Evolutionary conservation across 352 stramenopile species (phyloP).

Genomic region (Sclerospora graminicola): DNA sequence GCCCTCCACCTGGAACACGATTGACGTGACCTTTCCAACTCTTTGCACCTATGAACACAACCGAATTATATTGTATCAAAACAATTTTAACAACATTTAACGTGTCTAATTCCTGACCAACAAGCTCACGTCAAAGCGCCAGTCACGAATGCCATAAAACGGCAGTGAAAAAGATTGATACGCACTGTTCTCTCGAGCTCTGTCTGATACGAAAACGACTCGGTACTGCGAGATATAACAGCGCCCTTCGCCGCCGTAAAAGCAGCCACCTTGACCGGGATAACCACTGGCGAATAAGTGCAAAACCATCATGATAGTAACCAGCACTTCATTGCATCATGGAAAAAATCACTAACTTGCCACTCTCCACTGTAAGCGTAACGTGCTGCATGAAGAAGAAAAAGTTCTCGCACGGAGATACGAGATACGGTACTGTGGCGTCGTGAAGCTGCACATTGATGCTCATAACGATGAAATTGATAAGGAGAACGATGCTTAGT

Average conservation of each 20-base stretch:
- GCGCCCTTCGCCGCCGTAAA: conserved; percentile 54
- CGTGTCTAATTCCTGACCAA: conserved; percentile 26
- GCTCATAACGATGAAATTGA: conserved; percentile 34
- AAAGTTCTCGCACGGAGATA: conserved; percentile 72
- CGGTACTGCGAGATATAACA: conserved; percentile 78
- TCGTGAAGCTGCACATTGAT: conserved; percentile 68
- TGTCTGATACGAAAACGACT: conserved; percentile 52
- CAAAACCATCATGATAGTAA: neutral
- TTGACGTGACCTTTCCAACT: conserved; percentile 62
- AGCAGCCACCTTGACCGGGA: conserved; percentile 70
- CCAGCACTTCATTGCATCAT: neutral
- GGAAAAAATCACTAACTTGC: conserved; percentile 36
- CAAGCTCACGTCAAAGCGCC: conserved; percentile 46
- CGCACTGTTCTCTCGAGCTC: conserved; percentile 15
- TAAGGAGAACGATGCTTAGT: too few species aligned
- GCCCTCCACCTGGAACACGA: conserved; percentile 49
- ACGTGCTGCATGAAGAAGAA: conserved; percentile 67
- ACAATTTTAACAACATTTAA: neutral
- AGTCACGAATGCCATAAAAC: conserved; percentile 69
- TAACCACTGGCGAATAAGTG: conserved; percentile 39
- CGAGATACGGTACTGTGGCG: conserved; percentile 46
- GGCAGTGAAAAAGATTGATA: conserved; percentile 71
- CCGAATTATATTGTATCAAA: neutral
- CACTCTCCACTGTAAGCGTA: conserved; percentile 67
- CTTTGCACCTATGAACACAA: conserved; percentile 29